Conservation (phyloP, 2,329 filamentous ascomycete genomes). For the Sclerotinia nivalis region DNA sequence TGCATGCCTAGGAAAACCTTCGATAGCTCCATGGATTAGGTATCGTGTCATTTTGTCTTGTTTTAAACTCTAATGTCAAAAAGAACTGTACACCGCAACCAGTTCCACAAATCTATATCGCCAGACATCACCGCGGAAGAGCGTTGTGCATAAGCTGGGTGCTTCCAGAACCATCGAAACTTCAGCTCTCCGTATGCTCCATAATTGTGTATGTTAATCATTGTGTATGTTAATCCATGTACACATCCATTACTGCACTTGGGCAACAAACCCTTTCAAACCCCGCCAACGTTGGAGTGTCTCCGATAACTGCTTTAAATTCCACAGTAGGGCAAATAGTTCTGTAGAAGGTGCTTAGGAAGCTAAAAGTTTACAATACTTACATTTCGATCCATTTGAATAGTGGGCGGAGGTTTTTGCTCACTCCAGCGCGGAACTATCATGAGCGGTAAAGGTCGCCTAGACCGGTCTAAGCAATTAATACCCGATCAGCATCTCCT, state of each 20-base stretch:
- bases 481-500: conserved; percentile 14
- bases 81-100: conserved; percentile 18
- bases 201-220: conserved; percentile 8
- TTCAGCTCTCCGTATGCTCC: conserved; percentile 12
- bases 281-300: conserved; percentile 1
- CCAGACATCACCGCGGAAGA: not conserved
- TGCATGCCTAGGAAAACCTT: conserved; percentile 8
- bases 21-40: conserved; percentile 19
- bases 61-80: not conserved
- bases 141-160: conserved; percentile 10
- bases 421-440: not conserved
- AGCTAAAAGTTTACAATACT: not conserved
- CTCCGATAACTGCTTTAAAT: not conserved
- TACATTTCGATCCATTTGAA: not conserved
- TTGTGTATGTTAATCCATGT: conserved; percentile 3
- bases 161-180: conserved; percentile 1
- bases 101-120: conserved; percentile 8
- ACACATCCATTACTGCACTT: conserved; percentile 11
- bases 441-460: conserved; percentile 15
- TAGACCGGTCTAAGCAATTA: conserved; percentile 15
- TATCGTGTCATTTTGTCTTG: not conserved
- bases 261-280: not conserved
- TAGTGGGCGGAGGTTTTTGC: not conserved
- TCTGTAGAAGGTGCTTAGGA: conserved; percentile 13
- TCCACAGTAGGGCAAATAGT: not conserved